These are phyloP conservation scores for Solanum hybrid DNA, from an alignment of 305 asterid genomes.

Conservation along the genomic window DNA sequence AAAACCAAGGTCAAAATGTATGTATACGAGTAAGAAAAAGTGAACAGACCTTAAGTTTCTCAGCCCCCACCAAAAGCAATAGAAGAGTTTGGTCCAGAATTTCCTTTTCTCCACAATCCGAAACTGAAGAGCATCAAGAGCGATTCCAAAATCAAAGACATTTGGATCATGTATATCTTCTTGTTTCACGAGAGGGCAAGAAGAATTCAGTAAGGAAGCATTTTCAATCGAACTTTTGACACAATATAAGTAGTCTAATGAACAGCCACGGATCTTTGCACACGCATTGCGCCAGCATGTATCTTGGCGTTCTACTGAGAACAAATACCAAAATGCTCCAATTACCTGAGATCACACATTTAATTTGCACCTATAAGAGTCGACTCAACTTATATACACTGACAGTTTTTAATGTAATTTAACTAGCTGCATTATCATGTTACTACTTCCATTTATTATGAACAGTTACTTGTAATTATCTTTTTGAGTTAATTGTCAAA, in stretches of 20 bases:
- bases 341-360: slow-evolving; percentile 23
- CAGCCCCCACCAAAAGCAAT: slow-evolving; percentile 80
- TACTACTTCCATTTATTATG: neutral
- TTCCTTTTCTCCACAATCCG: slow-evolving; percentile 27
- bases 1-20: neutral
- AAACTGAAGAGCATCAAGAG: slow-evolving; percentile 49
- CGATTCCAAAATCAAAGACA: slow-evolving; percentile 57
- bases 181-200: slow-evolving; percentile 37
- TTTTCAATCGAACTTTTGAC: neutral
- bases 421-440: neutral
- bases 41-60: slow-evolving; percentile 48
- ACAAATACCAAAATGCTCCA: slow-evolving; percentile 68
- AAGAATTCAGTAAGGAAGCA: slow-evolving; percentile 22
- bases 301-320: slow-evolving; percentile 50
- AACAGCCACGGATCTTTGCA: neutral
- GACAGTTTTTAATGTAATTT: neutral
- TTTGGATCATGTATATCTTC: slow-evolving; percentile 9
- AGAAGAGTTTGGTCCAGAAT: slow-evolving; percentile 34
- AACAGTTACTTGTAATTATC: neutral
- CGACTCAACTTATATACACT: neutral
- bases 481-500: neutral
- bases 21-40: neutral
- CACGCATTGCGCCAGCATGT: slow-evolving; percentile 49
- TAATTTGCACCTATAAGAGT: neutral
- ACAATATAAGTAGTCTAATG: slow-evolving; percentile 24